Evolutionary conservation across 371 early-diverging fungal species (phyloP), one percentile per base, ranked within the genome.

Genomic region (Mortierella sp.): DNA sequence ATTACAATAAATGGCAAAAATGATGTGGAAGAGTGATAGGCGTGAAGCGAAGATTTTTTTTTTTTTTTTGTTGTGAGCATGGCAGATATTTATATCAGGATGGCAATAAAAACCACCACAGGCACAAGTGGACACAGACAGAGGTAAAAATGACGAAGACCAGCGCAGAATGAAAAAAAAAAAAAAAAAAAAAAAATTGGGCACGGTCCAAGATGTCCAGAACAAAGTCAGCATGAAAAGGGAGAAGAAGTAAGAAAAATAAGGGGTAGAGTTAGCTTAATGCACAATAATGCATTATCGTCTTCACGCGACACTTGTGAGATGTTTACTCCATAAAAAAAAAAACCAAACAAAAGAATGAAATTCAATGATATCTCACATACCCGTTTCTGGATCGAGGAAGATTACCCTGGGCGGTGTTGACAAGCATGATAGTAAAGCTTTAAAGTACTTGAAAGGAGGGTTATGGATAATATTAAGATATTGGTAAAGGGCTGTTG

Each of bases 321-420:
- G 6, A n/a, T n/a, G n/a, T n/a, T n/a, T n/a, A n/a, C n/a, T n/a
- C n/a, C n/a, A n/a, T n/a, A n/a, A n/a, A n/a, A n/a, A n/a, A n/a
- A n/a, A n/a, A n/a, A n/a, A n/a, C n/a, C n/a, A n/a, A n/a, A n/a
- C n/a, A n/a, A n/a, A 31, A 61, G 22, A 28, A 49, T 35, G 47
- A 34, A 31, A 22, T 19, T 22, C 32, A 45, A 22, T 17, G 23
- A 47, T 22, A 34, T 57, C 3, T 17, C 7, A 75, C 70, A 28
- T 75, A 75, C 75, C 75, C 66, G 35, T 72, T 61, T 51, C 75
- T 55, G 5, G 66, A 70, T 61, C 75, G 75, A 17, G 53, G 53
- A 12, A 49, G 54, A 26, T 64, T 55, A 15, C 66, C 45, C 43
- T 70, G 75, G 45, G 75, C 75, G 42, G 66, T 51, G 66, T 66